phyloP scores from a whole-genome alignment of 108 stramenopile genomes.

The Fragilaria radians region DNA sequence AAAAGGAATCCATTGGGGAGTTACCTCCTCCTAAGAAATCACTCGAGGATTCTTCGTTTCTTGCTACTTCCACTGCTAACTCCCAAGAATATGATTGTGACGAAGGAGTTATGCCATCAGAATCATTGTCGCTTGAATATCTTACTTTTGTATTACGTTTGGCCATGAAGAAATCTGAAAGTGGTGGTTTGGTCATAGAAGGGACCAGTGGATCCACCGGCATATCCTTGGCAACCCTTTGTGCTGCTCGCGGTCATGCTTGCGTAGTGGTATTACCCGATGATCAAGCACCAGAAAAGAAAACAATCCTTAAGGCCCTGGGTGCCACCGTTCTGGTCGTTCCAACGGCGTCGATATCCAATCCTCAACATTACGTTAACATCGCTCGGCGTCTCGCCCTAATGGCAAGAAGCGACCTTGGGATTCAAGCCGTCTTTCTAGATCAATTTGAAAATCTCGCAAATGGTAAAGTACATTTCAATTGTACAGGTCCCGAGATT shows the following conservation, averaged over 20 bases:
- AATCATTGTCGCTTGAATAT: no score
- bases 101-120: no score
- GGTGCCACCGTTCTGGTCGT: slow-evolving; percentile 85
- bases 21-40: slow-evolving; percentile 9
- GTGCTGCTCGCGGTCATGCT: slow-evolving; percentile 73
- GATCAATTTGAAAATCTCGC: slow-evolving; percentile 94
- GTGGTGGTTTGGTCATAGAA: slow-evolving; percentile 86
- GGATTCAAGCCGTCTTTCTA: slow-evolving; percentile 76
- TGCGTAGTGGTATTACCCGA: slow-evolving; percentile 93
- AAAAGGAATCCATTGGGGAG: slow-evolving; percentile 52
- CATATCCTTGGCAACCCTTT: slow-evolving; percentile 84
- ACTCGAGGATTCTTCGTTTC: background rate
- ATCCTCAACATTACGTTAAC: slow-evolving; percentile 95
- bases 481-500: slow-evolving; percentile 87
- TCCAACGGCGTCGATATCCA: slow-evolving; percentile 80
- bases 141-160: slow-evolving; percentile 15
- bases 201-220: slow-evolving; percentile 97
- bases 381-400: slow-evolving; percentile 52
- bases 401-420: slow-evolving; percentile 15
- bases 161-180: slow-evolving; percentile 43
- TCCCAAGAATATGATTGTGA: slow-evolving; percentile 1
- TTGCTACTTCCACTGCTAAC: background rate
- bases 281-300: slow-evolving; percentile 90
- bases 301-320: slow-evolving; percentile 49
- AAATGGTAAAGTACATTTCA: slow-evolving; percentile 82